Evolutionary conservation across 2,329 filamentous ascomycete species (phyloP).

Genomic region (Aureobasidium sp.): DNA sequence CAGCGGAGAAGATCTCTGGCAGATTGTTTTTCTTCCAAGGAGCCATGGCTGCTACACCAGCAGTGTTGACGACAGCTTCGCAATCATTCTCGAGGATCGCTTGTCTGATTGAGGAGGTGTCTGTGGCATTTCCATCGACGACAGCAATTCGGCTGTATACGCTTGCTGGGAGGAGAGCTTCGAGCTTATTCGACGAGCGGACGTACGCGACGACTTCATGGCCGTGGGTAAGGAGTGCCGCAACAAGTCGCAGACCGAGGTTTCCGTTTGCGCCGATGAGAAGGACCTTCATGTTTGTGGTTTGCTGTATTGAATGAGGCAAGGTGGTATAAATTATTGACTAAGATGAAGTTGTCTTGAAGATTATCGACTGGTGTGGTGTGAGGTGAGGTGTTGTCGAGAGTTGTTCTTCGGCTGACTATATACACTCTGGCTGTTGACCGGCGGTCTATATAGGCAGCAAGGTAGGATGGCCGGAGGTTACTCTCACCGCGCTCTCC

Average conservation of each 20-base stretch:
- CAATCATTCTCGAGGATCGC: constrained; percentile 31
- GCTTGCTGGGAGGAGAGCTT: constrained; percentile 27
- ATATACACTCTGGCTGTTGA: not conserved
- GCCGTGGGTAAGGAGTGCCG: constrained; percentile 29
- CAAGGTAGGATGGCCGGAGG: not conserved
- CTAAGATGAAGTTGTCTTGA: not conserved
- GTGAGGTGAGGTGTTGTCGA: not conserved
- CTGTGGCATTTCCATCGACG: constrained; percentile 32
- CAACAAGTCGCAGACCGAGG: constrained; percentile 30
- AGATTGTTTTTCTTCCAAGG: constrained; percentile 32
- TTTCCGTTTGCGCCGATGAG: constrained; percentile 35
- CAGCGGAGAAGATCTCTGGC: constrained; percentile 31
- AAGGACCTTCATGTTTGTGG: constrained; percentile 31
- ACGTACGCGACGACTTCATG: constrained; percentile 34
- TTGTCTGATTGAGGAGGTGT: constrained; percentile 27
- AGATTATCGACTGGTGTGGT: no score
- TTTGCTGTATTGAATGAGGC: not conserved
- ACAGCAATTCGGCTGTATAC: constrained; percentile 28
- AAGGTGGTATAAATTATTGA: not conserved
- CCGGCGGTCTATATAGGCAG: not conserved
- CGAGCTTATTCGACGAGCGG: constrained; percentile 32
- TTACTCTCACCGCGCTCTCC: not conserved
- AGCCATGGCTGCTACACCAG: constrained; percentile 31
- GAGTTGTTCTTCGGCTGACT: not conserved
- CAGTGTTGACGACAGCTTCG: constrained; percentile 34